Evolutionary conservation across 306 rosid species (phyloP).

Genomic region (Pyrus betulifolia): DNA sequence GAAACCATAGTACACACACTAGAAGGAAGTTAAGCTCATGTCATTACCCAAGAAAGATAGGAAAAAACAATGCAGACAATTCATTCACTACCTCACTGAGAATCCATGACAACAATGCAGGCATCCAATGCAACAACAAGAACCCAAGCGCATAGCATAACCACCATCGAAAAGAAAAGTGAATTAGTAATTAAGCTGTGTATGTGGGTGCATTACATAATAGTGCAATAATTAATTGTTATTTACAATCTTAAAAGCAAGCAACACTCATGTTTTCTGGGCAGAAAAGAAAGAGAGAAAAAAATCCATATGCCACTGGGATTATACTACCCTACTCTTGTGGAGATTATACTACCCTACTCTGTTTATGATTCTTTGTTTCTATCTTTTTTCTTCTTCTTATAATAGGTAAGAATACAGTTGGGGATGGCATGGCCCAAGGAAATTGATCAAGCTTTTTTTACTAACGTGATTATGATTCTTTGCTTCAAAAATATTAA

Average conservation of each 20-base stretch:
- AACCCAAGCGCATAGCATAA: too few species aligned
- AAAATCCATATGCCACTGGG: neutral
- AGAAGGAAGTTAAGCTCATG: too few species aligned
- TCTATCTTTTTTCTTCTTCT: neutral
- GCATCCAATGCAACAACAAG: too few species aligned
- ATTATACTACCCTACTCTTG: slow-evolving; percentile 12
- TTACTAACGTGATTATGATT: too few species aligned
- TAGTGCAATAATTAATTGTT: neutral
- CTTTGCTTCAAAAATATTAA: too few species aligned
- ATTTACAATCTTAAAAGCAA: neutral
- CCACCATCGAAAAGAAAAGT: too few species aligned
- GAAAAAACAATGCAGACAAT: too few species aligned
- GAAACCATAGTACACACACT: too few species aligned
- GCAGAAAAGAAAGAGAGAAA: neutral
- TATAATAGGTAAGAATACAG: slow-evolving; percentile 53
- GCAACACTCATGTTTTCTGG: neutral
- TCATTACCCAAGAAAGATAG: too few species aligned
- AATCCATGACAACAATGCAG: too few species aligned
- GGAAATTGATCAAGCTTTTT: slow-evolving; percentile 50
- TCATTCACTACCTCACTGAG: too few species aligned
- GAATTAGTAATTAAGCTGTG: neutral
- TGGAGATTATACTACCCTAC: slow-evolving; percentile 67
- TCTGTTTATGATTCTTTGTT: slow-evolving; percentile 40
- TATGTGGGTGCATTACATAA: neutral
- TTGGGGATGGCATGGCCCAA: slow-evolving; percentile 97